Base-by-base conservation (phyloP, 129 eudicot genomes). In the Arctium lappa region DNA sequence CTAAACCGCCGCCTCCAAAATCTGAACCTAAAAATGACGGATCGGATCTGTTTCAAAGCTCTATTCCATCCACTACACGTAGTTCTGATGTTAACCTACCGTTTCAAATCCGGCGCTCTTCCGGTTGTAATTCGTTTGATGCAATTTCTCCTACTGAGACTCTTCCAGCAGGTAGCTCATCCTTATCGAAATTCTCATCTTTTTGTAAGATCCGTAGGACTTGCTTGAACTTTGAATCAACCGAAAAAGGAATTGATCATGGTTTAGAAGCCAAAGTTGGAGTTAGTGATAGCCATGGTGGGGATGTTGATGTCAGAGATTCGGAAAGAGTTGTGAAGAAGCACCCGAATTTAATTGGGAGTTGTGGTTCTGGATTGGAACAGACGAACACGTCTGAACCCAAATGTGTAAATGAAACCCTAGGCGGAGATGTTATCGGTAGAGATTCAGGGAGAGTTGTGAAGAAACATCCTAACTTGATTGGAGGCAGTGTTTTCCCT, bases 381-480 rank as follows among this genome's bases (percentile, higher is more conserved):
- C 75, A 81, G 0, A 69, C 37, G 69, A 91, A 88, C 70, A 88
- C 66, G 82, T 76, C 86, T 33, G 94, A 88, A 48, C 3, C 10
- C 71, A 75, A 38, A 33, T 8, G 8, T 76, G 33, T 48, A 27
- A 84, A 80, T 80, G 86, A 79, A 40, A 66, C 65, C 62, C 48
- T 42, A 77, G 48, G 75, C 8, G 82, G 84, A 78, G 87, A 27
- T 76, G 81, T 50, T 53, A 73, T 72, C 60, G 16, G 29, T 38
- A 84, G 77, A 13, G 69, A 34, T 82, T 38, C 8, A 77, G 81
- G 70, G 81, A 91, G 84, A 80, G 87, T 68, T 76, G 89, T 75
- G 81, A 87, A 78, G 86, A 93, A 80, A 27, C 89, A 81, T 44
- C 90, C 91, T 16, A 90, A 91, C 85, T 77, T 86, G 84, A 93